phyloP scores from a whole-genome alignment of 495 filamentous ascomycete species.

The Letharia columbiana region DNA sequence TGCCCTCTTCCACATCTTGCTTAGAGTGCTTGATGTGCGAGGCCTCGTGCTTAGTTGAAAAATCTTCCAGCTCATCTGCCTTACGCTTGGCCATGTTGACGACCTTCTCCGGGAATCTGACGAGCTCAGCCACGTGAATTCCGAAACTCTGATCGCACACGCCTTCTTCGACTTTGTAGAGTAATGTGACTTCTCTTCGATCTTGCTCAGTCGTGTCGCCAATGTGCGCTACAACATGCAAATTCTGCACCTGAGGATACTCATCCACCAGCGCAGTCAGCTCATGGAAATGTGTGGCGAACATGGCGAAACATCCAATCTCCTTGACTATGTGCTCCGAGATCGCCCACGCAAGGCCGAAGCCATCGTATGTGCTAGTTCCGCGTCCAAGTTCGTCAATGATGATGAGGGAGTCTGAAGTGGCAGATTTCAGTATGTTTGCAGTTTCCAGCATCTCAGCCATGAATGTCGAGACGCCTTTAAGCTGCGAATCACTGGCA shows the following conservation, averaged over 20 bases:
- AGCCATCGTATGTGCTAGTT: slow-evolving; percentile 97
- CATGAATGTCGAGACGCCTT: slow-evolving; percentile 99
- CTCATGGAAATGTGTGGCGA: slow-evolving; percentile 98
- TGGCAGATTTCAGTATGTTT: slow-evolving; percentile 96
- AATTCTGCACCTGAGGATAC: slow-evolving; percentile 78
- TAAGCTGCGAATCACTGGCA: slow-evolving; percentile 90
- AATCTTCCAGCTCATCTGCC: slow-evolving; percentile 96
- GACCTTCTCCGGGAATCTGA: slow-evolving; percentile 95
- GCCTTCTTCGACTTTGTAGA: slow-evolving; percentile 92
- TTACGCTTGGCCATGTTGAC: slow-evolving; percentile 98
- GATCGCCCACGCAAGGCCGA: slow-evolving; percentile 97
- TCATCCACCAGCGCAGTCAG: slow-evolving; percentile 81
- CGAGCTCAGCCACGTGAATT: slow-evolving; percentile 96
- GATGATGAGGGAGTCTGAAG: slow-evolving; percentile 88
- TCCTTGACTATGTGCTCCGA: slow-evolving; percentile 95
- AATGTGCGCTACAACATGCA: slow-evolving; percentile 95
- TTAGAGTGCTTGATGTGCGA: slow-evolving; percentile 55
- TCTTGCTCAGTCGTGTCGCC: slow-evolving; percentile 42
- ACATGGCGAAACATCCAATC: slow-evolving; percentile 85
- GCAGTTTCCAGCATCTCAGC: slow-evolving; percentile 99
- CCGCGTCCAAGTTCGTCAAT: slow-evolving; percentile 98
- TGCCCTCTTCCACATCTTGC: slow-evolving; percentile 88
- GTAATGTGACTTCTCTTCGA: slow-evolving; percentile 80
- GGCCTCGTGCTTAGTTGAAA: slow-evolving; percentile 59
- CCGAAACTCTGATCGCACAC: slow-evolving; percentile 96